These are phyloP conservation scores for Albophoma yamanashiensis DNA, from an alignment of 2,329 filamentous ascomycete species.

Conservation along the genomic window DNA sequence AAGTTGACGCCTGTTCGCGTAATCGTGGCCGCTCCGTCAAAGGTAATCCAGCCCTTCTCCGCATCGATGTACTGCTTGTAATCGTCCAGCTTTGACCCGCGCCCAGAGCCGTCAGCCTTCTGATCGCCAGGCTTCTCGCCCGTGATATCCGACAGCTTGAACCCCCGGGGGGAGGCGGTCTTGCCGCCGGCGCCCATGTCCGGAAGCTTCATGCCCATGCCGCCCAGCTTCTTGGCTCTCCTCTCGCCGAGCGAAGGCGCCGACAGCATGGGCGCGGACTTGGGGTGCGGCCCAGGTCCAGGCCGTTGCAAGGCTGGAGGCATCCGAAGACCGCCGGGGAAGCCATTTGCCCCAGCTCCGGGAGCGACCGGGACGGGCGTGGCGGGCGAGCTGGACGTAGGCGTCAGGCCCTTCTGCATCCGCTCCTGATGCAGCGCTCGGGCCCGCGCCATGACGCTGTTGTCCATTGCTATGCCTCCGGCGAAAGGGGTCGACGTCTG, in stretches of 20 bases:
- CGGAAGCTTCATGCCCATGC: slow-evolving; percentile 42
- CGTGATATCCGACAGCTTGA: slow-evolving; percentile 32
- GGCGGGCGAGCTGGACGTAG: slow-evolving; percentile 14
- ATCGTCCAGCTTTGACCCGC: slow-evolving; percentile 43
- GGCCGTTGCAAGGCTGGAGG: slow-evolving; percentile 31
- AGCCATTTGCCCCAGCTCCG: slow-evolving; percentile 27
- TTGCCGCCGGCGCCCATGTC: slow-evolving; percentile 30
- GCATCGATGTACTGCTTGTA: slow-evolving; percentile 78
- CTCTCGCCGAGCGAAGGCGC: slow-evolving; percentile 56
- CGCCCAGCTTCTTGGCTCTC: slow-evolving; percentile 36
- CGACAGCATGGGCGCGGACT: slow-evolving; percentile 41
- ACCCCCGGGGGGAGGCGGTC: slow-evolving; percentile 21
- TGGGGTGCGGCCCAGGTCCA: slow-evolving; percentile 35
- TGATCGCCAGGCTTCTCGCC: slow-evolving; percentile 8
- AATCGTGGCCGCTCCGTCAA: slow-evolving; percentile 85
- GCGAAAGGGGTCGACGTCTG: slow-evolving; percentile 26
- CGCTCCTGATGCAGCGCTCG: slow-evolving; percentile 35
- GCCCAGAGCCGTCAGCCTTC: slow-evolving; percentile 24
- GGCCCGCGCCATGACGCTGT: slow-evolving; percentile 36
- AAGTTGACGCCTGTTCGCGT: slow-evolving; percentile 89
- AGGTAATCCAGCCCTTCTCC: slow-evolving; percentile 82
- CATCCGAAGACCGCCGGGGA: slow-evolving; percentile 32
- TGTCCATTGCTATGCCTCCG: slow-evolving; percentile 21
- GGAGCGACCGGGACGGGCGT: slow-evolving; percentile 21
- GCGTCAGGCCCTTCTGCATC: slow-evolving; percentile 30